These are phyloP conservation scores for Phytopythium boreale DNA, from an alignment of 352 stramenopile genomes.

Conservation along the genomic window DNA sequence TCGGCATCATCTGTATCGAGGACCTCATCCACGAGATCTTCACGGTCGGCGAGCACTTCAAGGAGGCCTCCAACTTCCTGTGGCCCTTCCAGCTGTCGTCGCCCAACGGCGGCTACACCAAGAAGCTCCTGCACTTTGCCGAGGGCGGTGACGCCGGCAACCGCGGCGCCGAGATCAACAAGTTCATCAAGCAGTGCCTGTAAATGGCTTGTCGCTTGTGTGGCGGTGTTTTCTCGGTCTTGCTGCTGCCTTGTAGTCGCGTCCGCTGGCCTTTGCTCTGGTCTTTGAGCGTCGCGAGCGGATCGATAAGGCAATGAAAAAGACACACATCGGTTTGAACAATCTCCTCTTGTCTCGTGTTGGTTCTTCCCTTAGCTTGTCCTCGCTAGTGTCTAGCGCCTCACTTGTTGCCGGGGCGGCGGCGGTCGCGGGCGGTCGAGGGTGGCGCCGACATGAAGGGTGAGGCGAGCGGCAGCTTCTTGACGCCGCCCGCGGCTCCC, in stretches of 20 bases:
- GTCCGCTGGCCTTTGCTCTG: conserved; percentile 6
- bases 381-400: not conserved
- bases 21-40: conserved; percentile 99
- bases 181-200: conserved; percentile 93
- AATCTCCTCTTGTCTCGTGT: conserved; percentile 22
- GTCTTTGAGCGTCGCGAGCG: conserved; percentile 9
- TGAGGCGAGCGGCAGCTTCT: conserved; percentile 25
- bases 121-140: conserved; percentile 94
- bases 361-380: conserved; percentile 11
- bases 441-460: conserved; percentile 48
- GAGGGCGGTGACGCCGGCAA: conserved; percentile 93
- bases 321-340: conserved; percentile 43
- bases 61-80: conserved; percentile 99
- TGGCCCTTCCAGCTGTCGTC: conserved; percentile 99
- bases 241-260: conserved; percentile 9
- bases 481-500: conserved; percentile 7
- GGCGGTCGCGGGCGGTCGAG: conserved; percentile 30
- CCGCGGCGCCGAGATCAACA: conserved; percentile 92
- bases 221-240: conserved; percentile 6
- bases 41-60: conserved; percentile 99
- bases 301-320: conserved; percentile 24
- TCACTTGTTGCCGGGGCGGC: conserved; percentile 23
- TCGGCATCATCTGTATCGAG: conserved; percentile 98
- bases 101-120: conserved; percentile 93
- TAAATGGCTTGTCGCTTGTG: conserved; percentile 43